A percentile compares a stretch with the other conserved stretches of the same genome.
Conservation (phyloP, 208 protist genomes). For the Sergeia podlipaevii region DNA sequence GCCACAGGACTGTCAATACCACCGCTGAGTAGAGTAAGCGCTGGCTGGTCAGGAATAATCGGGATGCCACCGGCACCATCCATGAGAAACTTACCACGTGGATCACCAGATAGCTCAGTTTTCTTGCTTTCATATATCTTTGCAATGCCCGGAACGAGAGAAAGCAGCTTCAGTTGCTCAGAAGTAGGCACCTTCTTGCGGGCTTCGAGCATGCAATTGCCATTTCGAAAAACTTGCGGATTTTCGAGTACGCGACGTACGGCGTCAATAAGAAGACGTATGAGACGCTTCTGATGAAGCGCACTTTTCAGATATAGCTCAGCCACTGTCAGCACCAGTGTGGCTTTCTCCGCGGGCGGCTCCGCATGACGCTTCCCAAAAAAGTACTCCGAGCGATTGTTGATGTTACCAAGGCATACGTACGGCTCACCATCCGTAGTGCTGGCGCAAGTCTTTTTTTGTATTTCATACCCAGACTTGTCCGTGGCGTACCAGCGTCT, state of each 20-base stretch:
- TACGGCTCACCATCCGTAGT: slow-evolving; percentile 56
- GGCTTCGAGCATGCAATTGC: slow-evolving; percentile 70
- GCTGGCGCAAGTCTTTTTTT: slow-evolving; percentile 43
- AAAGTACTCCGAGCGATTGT: slow-evolving; percentile 34
- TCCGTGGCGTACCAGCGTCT: slow-evolving; percentile 76
- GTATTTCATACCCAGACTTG: slow-evolving; percentile 40
- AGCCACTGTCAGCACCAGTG: slow-evolving; percentile 71
- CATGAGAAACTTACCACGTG: slow-evolving; percentile 37
- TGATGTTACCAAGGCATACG: slow-evolving; percentile 65
- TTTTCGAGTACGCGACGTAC: slow-evolving; percentile 64
- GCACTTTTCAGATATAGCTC: slow-evolving; percentile 79
- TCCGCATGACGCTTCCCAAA: slow-evolving; percentile 60
- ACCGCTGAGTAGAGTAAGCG: slow-evolving; percentile 70
- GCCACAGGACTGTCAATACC: slow-evolving; percentile 86
- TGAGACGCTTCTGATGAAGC: slow-evolving; percentile 63
- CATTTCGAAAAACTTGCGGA: slow-evolving; percentile 58
- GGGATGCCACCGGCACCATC: slow-evolving; percentile 69
- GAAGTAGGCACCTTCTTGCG: slow-evolving; percentile 35
- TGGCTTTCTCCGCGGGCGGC: slow-evolving; percentile 34
- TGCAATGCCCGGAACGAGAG: slow-evolving; percentile 64
- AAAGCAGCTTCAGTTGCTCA: slow-evolving; percentile 52
- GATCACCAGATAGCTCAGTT: slow-evolving; percentile 29
- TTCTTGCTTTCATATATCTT: slow-evolving; percentile 55
- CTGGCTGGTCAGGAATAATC: slow-evolving; percentile 48
- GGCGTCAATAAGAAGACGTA: slow-evolving; percentile 54